Base-by-base conservation (phyloP, 1,139 yeast species). In the Pneumocystis carinii region DNA sequence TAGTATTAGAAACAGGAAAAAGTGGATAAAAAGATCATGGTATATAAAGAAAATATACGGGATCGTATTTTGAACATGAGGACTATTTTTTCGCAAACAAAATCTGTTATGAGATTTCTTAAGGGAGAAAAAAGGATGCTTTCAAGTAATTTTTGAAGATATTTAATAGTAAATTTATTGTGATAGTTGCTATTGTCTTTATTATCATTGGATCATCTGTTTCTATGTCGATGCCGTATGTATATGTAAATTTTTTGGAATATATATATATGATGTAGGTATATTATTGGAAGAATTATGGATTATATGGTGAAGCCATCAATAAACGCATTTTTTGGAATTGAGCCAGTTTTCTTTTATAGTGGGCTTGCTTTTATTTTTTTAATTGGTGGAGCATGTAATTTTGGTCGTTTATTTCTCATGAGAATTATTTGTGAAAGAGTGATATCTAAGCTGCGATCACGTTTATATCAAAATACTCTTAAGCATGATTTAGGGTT, bases 401-500 rank as follows among this genome's bases (percentile, higher is more conserved):
- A 90, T 66, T 89, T 85, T 74, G 92, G 90, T 8, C 80, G 97
- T 70, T 81, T 86, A 37, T 83, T 87, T 65, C 72, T 88, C 57
- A 76, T 90, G 68, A 78, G 96, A 68, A 78, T 85, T 1, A 82
- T 86, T 27, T 96, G 97, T 65, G 98, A 92, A 73, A 81, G 87
- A 66, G 76, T 92, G 48, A 96, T 90, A 5, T 88, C 96, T 5
- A 78, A 95, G 66, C 76, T 92, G 64, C 79, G 98, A 68, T 80
- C 95, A 1, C 78, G 83, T 62, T 81, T 90, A 58, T 88, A 89
- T 75, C 83, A 83, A 73, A 84, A 83, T 67, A 85, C 92, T 4
- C 77, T 90, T 67, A 81, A 85, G 35, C 96, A 90, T 71, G 97
- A 92, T 73, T 87, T 95, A 64, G 92, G 87, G 72, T 92, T 92